Evolutionary conservation across 768 basidiomycete genomes (phyloP), one percentile per base, ranked within the genome.

Genomic region (Amyloporia xantha): DNA sequence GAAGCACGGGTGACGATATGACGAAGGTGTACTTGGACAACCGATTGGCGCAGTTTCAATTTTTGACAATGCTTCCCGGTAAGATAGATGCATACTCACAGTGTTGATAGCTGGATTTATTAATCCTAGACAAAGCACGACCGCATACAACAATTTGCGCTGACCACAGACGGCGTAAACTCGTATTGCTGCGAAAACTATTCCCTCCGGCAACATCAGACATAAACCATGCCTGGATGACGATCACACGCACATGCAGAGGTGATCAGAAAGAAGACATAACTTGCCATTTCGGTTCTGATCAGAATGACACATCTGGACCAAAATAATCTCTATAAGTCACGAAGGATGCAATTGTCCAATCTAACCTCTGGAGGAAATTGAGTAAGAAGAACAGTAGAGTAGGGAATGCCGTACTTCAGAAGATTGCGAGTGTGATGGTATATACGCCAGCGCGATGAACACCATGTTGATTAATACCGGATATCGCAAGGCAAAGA

Each of bases 101-200:
- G n/a, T n/a, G n/a, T n/a, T n/a, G n/a, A 43, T 28, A 3, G 24
- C 42, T 4, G 42, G 42, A 43, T 25, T 28, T 25, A 28, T n/a
- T 25, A 43, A 15, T 3, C 42, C 42, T 7, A 26, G 11, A 4
- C 25, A 9, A 23, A 43, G 15, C 11, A 27, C 42, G 17, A 43
- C 21, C 15, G 24, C 21, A 19, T 7, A 43, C 13, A 28, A 11
- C 17, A 19, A 43, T 43, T 25, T 23, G 15, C 24, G 11, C 5
- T 19, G 42, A n/a, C 26, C 12, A 19, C 17, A 43, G 11, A 43
- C 28, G 25, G 42, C 42, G 17, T 43, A 43, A n/a, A 43, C 26
- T 9, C 42, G 42, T 4, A 43, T 23, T 7, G 42, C 42, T 7
- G 42, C 42, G 25, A 43, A 43, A 26, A 43, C 42, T 43, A n/a